phyloP scores from a whole-genome alignment of 2,329 filamentous ascomycete genomes.

The Ascocoryne sarcoides region DNA sequence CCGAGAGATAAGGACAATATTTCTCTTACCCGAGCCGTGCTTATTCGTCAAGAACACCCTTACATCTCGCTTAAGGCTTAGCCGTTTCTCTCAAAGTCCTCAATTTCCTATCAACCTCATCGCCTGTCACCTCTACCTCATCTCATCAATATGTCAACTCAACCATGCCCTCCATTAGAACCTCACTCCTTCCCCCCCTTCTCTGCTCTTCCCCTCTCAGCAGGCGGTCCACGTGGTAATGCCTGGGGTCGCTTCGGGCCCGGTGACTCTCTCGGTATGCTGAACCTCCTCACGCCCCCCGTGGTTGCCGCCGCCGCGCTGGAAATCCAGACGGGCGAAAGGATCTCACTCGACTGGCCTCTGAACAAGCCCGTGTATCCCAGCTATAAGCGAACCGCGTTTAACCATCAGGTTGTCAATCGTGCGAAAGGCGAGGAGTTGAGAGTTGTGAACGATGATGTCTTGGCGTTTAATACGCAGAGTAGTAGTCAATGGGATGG shows the following conservation, averaged over 20 bases:
- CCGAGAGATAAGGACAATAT: no score
- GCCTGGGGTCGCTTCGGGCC: conserved; percentile 33
- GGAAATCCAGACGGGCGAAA: neutral
- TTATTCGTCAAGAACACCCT: no score
- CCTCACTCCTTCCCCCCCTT: no score
- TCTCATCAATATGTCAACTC: no score
- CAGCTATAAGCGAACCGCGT: neutral
- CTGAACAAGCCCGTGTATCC: neutral
- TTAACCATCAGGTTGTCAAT: neutral
- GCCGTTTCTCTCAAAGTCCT: no score
- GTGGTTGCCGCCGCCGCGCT: conserved; percentile 2
- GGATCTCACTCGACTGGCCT: no score
- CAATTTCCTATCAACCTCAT: no score
- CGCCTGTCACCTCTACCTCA: no score
- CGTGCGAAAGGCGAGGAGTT: no score
- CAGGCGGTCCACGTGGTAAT: conserved; percentile 24
- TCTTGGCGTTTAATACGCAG: conserved; percentile 36
- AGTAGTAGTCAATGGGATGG: conserved; percentile 38
- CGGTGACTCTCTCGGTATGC: conserved; percentile 34
- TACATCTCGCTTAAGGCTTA: no score
- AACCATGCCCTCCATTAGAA: no score
- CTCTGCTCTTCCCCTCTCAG: neutral
- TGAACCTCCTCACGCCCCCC: conserved; percentile 37
- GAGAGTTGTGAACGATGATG: neutral
- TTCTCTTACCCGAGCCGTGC: no score